Percentiles rank a stretch among this genome's conserved stretches.
Evolutionary conservation across 2,329 filamentous ascomycete genomes (phyloP).

Genomic region (Botrytis porri): DNA sequence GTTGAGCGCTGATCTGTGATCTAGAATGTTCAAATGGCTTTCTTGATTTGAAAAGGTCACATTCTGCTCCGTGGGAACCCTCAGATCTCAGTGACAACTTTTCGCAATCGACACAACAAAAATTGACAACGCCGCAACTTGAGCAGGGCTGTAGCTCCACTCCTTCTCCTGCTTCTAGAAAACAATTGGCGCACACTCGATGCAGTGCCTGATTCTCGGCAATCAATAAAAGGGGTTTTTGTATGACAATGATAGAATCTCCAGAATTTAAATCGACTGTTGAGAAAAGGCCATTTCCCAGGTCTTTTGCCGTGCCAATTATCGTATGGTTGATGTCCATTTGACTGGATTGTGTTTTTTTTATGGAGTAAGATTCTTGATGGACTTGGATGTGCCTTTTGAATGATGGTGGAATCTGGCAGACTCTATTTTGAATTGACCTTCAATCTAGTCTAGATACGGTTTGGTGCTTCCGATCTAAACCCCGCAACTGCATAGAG

Average conservation of each 20-base stretch:
- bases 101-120: constrained; percentile 56
- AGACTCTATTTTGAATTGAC: neutral
- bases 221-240: constrained; percentile 30
- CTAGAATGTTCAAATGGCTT: neutral
- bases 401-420: neutral
- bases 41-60: constrained; percentile 42
- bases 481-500: constrained; percentile 1
- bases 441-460: neutral
- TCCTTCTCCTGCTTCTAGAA: constrained; percentile 23
- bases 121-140: constrained; percentile 51
- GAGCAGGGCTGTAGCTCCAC: constrained; percentile 44
- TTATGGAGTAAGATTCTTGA: neutral
- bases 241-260: constrained; percentile 29
- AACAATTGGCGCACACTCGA: constrained; percentile 34
- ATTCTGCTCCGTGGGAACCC: constrained; percentile 51
- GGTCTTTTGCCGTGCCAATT: constrained; percentile 14
- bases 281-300: constrained; percentile 32
- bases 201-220: constrained; percentile 34
- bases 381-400: neutral
- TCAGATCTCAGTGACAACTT: constrained; percentile 50
- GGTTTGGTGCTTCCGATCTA: constrained; percentile 9
- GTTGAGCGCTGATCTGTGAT: neutral
- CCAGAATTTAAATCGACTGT: constrained; percentile 23
- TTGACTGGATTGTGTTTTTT: neutral
- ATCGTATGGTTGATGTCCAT: constrained; percentile 26